Evolutionary conservation across 306 rosid genomes (phyloP).

Genomic region (Arachis hypogaea): DNA sequence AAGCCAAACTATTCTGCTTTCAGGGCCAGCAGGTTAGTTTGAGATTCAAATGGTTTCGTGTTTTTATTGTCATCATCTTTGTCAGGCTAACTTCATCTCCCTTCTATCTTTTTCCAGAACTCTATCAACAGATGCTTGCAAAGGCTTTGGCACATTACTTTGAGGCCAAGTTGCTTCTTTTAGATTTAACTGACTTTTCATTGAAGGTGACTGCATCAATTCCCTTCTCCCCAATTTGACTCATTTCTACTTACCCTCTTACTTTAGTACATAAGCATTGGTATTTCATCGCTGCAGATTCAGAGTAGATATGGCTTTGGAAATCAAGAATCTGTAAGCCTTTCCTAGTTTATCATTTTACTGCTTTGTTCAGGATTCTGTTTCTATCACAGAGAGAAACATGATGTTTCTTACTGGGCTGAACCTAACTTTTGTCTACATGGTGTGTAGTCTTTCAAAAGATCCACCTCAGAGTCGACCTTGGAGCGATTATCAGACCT

Average conservation of each 20-base stretch:
- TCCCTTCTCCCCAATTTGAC: neutral
- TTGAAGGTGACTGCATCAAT: conserved; percentile 56
- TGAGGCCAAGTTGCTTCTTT: conserved; percentile 87
- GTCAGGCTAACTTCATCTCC: neutral
- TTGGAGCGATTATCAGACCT: conserved; percentile 76
- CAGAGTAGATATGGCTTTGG: conserved; percentile 79
- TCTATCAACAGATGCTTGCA: conserved; percentile 94
- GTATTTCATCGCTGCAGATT: conserved; percentile 50
- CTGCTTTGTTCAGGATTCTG: neutral
- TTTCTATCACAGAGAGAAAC: neutral
- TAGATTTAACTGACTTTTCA: conserved; percentile 85
- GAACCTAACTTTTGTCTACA: conserved; percentile 12
- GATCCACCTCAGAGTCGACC: conserved; percentile 82
- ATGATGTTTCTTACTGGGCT: neutral
- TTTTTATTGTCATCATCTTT: neutral
- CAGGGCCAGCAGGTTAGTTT: conserved; percentile 86
- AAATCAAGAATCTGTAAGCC: conserved; percentile 76
- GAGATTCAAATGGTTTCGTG: neutral
- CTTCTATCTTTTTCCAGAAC: conserved; percentile 43
- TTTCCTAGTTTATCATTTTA: conserved; percentile 27
- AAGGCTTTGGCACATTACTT: conserved; percentile 96
- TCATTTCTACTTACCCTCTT: neutral
- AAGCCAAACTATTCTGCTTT: conserved; percentile 86
- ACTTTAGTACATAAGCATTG: conserved; percentile 26
- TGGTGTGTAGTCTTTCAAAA: conserved; percentile 62